Conservation (phyloP, 108 stramenopile genomes). For the Nitzschia sp. region DNA sequence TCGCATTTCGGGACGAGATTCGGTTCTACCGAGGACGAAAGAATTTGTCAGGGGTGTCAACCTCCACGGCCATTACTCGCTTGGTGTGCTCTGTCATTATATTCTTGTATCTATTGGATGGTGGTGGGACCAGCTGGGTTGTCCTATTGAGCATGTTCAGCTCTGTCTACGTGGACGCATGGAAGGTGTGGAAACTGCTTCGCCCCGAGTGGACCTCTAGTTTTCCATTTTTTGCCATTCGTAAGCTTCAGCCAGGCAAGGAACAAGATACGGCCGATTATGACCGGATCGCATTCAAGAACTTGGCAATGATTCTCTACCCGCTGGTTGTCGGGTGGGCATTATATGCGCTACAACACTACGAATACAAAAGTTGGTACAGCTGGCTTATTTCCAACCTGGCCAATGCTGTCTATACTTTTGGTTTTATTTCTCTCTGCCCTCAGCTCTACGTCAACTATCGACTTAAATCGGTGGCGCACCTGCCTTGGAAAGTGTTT, state of each 20-base stretch:
- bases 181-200: constrained; percentile 47
- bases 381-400: constrained; percentile 49
- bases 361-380: constrained; percentile 44
- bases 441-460: constrained; percentile 80
- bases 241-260: constrained; percentile 11
- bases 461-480: constrained; percentile 64
- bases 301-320: constrained; percentile 38
- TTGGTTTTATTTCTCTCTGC: constrained; percentile 60
- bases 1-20: constrained; percentile 59
- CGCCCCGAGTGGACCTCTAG: constrained; percentile 6
- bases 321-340: constrained; percentile 50
- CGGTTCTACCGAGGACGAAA: constrained; percentile 45
- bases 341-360: constrained; percentile 39
- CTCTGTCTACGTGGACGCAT: constrained; percentile 38
- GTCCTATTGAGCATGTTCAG: constrained; percentile 40
- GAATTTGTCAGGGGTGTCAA: constrained; percentile 48
- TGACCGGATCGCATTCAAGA: constrained; percentile 45
- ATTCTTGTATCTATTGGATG: constrained; percentile 54
- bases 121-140: constrained; percentile 49
- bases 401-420: constrained; percentile 58
- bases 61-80: constrained; percentile 27
- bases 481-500: constrained; percentile 65
- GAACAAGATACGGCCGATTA: constrained; percentile 41
- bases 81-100: constrained; percentile 51
- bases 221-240: constrained; percentile 38